Conservation (phyloP, 208 protist species). For the Acanthamoeba lenticulata region DNA sequence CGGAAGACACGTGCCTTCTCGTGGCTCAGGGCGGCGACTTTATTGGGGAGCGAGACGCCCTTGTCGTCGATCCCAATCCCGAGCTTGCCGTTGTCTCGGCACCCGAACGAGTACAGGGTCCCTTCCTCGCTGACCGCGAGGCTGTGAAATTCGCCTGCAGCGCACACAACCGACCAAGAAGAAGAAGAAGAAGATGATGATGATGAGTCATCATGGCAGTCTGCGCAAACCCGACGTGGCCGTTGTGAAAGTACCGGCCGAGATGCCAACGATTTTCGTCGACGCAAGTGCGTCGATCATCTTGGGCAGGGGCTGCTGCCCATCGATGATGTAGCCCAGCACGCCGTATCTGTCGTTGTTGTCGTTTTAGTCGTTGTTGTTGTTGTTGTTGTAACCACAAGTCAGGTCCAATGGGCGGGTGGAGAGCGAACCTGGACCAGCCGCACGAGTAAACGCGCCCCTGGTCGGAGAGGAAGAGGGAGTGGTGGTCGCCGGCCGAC, state of each 20-base stretch:
- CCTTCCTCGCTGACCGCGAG: not conserved
- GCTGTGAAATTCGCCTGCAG: not conserved
- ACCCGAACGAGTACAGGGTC: not conserved
- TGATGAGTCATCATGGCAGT: no score
- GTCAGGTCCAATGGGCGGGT: no score
- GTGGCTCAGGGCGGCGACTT: not conserved
- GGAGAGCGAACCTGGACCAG: not conserved
- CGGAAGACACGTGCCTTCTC: not conserved
- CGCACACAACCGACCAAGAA: no score
- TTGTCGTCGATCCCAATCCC: not conserved
- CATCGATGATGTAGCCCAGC: not conserved
- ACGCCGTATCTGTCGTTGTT: not conserved
- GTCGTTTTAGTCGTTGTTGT: no score
- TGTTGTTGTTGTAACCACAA: no score
- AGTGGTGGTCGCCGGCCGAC: not conserved
- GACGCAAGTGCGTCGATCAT: not conserved
- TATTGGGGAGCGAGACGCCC: not conserved
- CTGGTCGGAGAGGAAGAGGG: not conserved
- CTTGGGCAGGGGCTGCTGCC: not conserved
- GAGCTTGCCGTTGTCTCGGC: not conserved
- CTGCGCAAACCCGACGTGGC: no score
- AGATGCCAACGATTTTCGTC: not conserved
- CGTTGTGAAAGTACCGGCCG: not conserved
- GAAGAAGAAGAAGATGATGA: no score
- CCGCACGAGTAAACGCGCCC: not conserved